These are phyloP conservation scores for Podospora bellae-mahoneyi DNA, from an alignment of 495 filamentous ascomycete genomes.

Conservation along the genomic window DNA sequence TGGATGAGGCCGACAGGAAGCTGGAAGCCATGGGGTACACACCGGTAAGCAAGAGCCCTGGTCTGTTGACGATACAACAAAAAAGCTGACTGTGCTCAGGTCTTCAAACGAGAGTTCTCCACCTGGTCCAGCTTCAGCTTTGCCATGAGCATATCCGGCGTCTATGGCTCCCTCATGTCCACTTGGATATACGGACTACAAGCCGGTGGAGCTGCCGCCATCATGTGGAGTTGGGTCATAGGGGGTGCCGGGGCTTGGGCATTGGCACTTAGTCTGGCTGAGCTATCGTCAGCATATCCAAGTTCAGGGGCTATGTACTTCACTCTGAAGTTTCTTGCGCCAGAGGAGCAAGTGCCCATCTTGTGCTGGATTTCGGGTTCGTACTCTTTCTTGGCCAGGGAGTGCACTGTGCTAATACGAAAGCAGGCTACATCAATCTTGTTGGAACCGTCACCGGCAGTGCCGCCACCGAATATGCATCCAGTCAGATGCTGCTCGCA, in stretches of 20 bases:
- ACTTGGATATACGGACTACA: constrained; percentile 59
- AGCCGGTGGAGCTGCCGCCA: constrained; percentile 57
- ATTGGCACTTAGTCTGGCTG: constrained; percentile 57
- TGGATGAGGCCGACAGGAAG: constrained; percentile 33
- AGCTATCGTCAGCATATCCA: constrained; percentile 58
- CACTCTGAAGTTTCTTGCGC: constrained; percentile 44
- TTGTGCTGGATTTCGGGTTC: constrained; percentile 47
- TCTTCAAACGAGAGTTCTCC: constrained; percentile 64
- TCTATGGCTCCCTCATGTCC: constrained; percentile 59
- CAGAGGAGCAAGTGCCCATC: constrained; percentile 41
- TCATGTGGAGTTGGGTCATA: constrained; percentile 64
- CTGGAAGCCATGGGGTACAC: constrained; percentile 35
- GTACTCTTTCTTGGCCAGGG: background rate
- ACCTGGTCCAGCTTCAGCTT: constrained; percentile 62
- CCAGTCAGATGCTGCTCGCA: constrained; percentile 64
- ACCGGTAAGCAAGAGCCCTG: constrained; percentile 22
- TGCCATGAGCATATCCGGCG: constrained; percentile 58
- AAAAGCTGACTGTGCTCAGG: constrained; percentile 24
- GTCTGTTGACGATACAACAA: background rate
- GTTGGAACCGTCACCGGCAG: constrained; percentile 63
- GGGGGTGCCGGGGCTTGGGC: constrained; percentile 62
- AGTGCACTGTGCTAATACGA: background rate
- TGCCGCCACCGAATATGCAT: constrained; percentile 64
- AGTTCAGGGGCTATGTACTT: constrained; percentile 56
- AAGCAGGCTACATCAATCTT: constrained; percentile 62